Evolutionary conservation across 1,284 basidiomycete genomes (phyloP).

Genomic region (Rhodofomes roseus): DNA sequence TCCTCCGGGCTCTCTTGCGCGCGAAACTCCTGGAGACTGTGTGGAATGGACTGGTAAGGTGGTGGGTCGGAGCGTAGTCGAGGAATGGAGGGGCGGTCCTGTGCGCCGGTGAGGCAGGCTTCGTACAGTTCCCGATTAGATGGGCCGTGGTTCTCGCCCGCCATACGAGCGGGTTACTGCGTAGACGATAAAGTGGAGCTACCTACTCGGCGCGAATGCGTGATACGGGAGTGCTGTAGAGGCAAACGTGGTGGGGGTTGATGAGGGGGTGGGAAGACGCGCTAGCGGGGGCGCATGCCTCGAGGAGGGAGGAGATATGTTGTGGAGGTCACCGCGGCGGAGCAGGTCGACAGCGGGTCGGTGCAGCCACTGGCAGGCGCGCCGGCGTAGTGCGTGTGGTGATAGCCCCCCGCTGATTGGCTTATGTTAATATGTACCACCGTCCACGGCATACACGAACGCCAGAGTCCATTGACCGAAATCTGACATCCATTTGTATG

Average conservation of each 20-base stretch:
- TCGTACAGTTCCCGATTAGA: slow-evolving; percentile 47
- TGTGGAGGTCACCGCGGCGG: neutral
- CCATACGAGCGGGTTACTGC: neutral
- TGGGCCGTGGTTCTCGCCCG: slow-evolving; percentile 12
- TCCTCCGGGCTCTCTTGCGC: slow-evolving; percentile 55
- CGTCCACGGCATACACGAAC: neutral
- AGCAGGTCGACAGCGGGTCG: neutral
- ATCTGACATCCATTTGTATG: neutral
- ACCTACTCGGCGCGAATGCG: neutral
- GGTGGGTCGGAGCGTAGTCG: slow-evolving; percentile 51
- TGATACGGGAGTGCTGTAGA: neutral
- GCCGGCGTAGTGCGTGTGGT: neutral
- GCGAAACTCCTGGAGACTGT: slow-evolving; percentile 60
- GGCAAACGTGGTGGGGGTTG: neutral
- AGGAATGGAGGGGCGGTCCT: slow-evolving; percentile 54
- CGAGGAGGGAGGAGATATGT: neutral
- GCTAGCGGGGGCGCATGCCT: neutral
- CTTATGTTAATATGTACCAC: neutral
- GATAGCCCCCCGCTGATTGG: neutral
- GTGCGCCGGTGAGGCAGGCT: slow-evolving; percentile 45
- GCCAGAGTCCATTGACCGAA: neutral
- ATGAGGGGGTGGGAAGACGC: neutral
- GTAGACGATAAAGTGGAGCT: neutral
- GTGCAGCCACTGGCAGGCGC: neutral
- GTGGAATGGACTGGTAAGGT: slow-evolving; percentile 36